A percentile compares a stretch with the other conserved stretches of the same genome.
phyloP scores from a whole-genome alignment of 1,284 basidiomycete genomes.

The Cystobasidiaceae sp. region DNA sequence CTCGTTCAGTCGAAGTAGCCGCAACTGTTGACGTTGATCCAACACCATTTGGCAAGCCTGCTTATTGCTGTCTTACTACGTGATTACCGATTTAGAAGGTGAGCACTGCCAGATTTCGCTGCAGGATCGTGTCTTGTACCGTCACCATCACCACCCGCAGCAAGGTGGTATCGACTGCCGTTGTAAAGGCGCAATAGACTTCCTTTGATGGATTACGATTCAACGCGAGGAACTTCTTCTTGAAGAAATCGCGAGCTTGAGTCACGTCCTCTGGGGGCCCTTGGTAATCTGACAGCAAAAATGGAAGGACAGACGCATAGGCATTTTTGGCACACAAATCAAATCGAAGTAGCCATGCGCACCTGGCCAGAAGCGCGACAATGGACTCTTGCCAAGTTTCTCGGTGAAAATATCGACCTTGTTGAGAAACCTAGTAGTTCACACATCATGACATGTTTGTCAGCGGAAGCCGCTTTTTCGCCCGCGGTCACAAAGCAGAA shows the following conservation, averaged over 20 bases:
- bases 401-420: slow-evolving; percentile 69
- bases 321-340: neutral
- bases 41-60: neutral
- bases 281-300: slow-evolving; percentile 41
- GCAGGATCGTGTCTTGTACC: slow-evolving; percentile 34
- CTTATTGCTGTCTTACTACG: neutral
- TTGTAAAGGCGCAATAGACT: slow-evolving; percentile 88
- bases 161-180: slow-evolving; percentile 87
- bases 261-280: slow-evolving; percentile 55
- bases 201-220: slow-evolving; percentile 82
- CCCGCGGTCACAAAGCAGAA: slow-evolving; percentile 52
- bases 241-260: slow-evolving; percentile 84
- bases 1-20: too few species aligned
- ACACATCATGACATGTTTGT: neutral
- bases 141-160: slow-evolving; percentile 75
- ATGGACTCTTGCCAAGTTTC: slow-evolving; percentile 74
- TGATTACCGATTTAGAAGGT: slow-evolving; percentile 4
- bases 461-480: too few species aligned
- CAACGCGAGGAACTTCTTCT: slow-evolving; percentile 70
- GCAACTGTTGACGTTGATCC: neutral
- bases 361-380: slow-evolving; percentile 79
- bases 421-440: slow-evolving; percentile 36
- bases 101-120: slow-evolving; percentile 19
- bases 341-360: slow-evolving; percentile 41
- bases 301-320: neutral